Evolutionary conservation across 805 yeast species (phyloP), one percentile per base, ranked within the genome.

Genomic region (Wickerhamomyces mucosus): DNA sequence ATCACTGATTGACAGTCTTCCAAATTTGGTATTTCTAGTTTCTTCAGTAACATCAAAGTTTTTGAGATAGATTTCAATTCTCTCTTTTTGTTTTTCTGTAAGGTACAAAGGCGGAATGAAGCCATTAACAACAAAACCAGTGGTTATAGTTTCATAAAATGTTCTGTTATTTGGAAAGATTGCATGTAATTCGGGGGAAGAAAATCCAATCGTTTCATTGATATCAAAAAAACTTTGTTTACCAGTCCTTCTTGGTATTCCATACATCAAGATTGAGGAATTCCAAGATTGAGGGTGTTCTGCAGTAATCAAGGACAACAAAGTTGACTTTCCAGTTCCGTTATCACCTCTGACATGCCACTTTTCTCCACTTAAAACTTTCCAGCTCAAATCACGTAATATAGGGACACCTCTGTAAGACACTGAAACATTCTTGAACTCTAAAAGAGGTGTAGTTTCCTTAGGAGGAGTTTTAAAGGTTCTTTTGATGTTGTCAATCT

Each of bases 221-320:
- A 83, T 75, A 30, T 78, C 81, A 48, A 84, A 85, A 50, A 80
- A 88, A 37, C 74, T 76, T 12, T 78, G 72, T 24, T 59, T 63
- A 2, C 97, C 98, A 0, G 88, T 76, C 37, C 67, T 68, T 25
- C 96, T 67, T 7, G 75, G 69, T 20, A 66, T 65, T 0, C 86
- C 85, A 42, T 79, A 67, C 28, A 85, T 61, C 7, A 60, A 55
- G 15, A 92, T 66, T 15, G 68, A 72, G 5, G 73, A 67, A 42
- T 74, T 78, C 97, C 97, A 89, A 2, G 96, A 78, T 56, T 89
- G 96, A 1, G 98, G 98, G 51, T 89, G 98, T 46, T 89, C 98
- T 4, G 95, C 86, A 0, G 95, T 86, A 18, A 89, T 64, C 28
- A 92, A 53, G 3, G 96, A 74, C 12, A 92, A 56, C 16, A 89